Conservation (phyloP, 495 filamentous ascomycete genomes). For the Penicillium ochrochloron region DNA sequence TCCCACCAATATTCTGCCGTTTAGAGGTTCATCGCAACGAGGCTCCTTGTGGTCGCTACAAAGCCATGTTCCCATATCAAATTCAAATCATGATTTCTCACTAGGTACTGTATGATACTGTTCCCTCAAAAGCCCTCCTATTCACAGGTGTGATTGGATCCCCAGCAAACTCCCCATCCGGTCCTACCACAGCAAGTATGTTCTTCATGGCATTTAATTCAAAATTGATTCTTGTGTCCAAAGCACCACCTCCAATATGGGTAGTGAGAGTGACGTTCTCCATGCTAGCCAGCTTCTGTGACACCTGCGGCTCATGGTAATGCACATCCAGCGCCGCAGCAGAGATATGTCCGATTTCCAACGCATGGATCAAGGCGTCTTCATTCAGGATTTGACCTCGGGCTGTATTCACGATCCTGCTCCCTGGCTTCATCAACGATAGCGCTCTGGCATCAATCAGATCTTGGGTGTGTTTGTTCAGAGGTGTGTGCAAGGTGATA, state of each 20-base stretch:
- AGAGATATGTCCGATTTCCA: constrained; percentile 54
- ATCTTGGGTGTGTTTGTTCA: constrained; percentile 35
- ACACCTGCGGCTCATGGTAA: constrained; percentile 53
- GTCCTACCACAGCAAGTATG: constrained; percentile 24
- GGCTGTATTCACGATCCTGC: constrained; percentile 68
- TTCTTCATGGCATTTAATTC: constrained; percentile 30
- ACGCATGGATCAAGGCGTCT: constrained; percentile 64
- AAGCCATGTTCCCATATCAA: neutral
- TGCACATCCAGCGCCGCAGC: constrained; percentile 70
- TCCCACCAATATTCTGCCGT: too few relatives aligned
- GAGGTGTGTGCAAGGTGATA: constrained; percentile 64
- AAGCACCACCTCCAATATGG: constrained; percentile 25
- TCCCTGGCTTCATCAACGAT: constrained; percentile 53
- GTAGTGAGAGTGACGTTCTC: constrained; percentile 28
- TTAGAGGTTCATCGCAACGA: too few relatives aligned
- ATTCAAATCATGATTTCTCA: neutral
- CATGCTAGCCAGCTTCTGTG: constrained; percentile 21
- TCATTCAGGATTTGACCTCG: constrained; percentile 68
- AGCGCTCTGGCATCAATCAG: constrained; percentile 55
- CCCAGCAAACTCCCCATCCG: constrained; percentile 23
- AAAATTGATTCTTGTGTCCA: constrained; percentile 29
- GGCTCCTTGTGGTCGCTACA: too few relatives aligned
- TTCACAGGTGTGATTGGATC: constrained; percentile 30
- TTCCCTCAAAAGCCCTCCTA: constrained; percentile 23
- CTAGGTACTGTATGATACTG: neutral